These are phyloP conservation scores for Tilletia walkeri DNA, from an alignment of 1,284 basidiomycete species.

Conservation along the genomic window DNA sequence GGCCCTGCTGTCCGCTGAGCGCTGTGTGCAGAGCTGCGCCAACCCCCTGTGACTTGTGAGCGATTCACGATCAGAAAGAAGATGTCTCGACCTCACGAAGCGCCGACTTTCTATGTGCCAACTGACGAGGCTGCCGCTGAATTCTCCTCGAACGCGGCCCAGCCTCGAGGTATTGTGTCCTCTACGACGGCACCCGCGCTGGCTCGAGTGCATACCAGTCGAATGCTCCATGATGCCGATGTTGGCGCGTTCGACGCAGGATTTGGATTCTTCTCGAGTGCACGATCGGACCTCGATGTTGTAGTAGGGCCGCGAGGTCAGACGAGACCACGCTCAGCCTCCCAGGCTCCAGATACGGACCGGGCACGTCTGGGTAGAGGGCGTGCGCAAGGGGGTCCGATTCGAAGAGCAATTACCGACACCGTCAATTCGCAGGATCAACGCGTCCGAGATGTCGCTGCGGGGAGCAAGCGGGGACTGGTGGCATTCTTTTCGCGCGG, in stretches of 20 bases:
- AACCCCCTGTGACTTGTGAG: too few relatives aligned
- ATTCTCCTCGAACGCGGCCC: not conserved
- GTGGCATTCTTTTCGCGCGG: not conserved
- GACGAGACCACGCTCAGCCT: not conserved
- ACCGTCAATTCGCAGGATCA: not conserved
- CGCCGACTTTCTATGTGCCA: slow-evolving; percentile 3
- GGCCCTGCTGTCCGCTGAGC: too few relatives aligned
- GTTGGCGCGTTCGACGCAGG: slow-evolving; percentile 7
- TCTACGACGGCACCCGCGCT: not conserved
- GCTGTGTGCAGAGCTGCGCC: too few relatives aligned
- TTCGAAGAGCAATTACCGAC: slow-evolving; percentile 7
- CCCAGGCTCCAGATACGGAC: not conserved
- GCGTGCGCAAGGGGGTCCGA: not conserved
- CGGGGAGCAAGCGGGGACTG: not conserved
- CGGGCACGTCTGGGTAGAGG: not conserved
- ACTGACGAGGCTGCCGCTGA: not conserved
- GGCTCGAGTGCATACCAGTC: not conserved
- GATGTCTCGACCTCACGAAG: slow-evolving; percentile 11
- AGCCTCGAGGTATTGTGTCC: not conserved
- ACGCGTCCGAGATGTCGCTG: not conserved
- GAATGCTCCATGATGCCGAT: not conserved
- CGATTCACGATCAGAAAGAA: too few relatives aligned
- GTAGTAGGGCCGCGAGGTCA: not conserved
- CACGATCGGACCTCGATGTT: not conserved
- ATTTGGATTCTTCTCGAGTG: not conserved